Conservation (phyloP, 257 asterid species). For the Eustoma russellianum region DNA sequence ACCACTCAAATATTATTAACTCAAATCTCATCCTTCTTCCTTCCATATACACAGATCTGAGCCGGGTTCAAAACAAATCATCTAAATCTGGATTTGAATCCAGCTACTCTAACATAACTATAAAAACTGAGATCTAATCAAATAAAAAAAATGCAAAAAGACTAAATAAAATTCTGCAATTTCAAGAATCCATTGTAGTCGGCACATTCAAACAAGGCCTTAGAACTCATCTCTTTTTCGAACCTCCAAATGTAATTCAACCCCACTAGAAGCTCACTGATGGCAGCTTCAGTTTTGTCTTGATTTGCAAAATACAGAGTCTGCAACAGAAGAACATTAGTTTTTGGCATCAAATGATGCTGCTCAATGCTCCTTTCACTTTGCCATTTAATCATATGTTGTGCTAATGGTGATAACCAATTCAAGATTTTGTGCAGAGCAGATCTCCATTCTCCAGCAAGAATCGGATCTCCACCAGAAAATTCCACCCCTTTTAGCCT, state of each 20-base stretch:
- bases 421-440: conserved; percentile 73
- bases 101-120: not conserved
- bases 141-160: not conserved
- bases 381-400: conserved; percentile 95
- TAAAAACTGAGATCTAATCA: not conserved
- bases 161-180: conserved; percentile 13
- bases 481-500: conserved; percentile 72
- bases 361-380: conserved; percentile 95
- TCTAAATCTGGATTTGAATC: conserved; percentile 22
- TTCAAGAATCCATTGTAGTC: conserved; percentile 37
- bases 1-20: conserved; percentile 1
- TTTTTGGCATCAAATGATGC: conserved; percentile 44
- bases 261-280: conserved; percentile 88
- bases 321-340: conserved; percentile 62
- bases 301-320: conserved; percentile 69
- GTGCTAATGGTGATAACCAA: conserved; percentile 93
- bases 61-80: conserved; percentile 32
- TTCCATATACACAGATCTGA: conserved; percentile 31
- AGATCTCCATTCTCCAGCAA: conserved; percentile 84
- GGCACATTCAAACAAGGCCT: conserved; percentile 50
- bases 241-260: conserved; percentile 94
- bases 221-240: conserved; percentile 88
- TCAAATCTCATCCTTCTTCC: conserved; percentile 21
- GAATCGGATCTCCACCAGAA: conserved; percentile 68
- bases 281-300: conserved; percentile 91